Evolutionary conservation across 805 yeast species (phyloP).

Genomic region (Candida insectorum): DNA sequence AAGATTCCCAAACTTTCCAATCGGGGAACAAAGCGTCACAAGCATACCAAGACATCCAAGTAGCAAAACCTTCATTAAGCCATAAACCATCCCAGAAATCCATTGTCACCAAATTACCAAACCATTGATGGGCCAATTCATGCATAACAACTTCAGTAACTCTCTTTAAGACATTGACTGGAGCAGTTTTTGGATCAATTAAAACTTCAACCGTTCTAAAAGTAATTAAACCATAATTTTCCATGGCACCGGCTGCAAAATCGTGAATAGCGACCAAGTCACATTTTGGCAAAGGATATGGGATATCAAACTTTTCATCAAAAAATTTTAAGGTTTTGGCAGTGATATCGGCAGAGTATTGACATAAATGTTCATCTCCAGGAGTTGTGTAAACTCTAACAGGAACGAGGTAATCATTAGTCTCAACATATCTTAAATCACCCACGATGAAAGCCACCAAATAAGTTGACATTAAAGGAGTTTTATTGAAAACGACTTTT

Average conservation of each 20-base stretch:
- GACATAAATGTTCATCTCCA: constrained; percentile 69
- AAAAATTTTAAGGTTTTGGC: constrained; percentile 73
- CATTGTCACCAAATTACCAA: constrained; percentile 87
- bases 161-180: constrained; percentile 60
- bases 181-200: constrained; percentile 68
- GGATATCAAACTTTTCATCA: constrained; percentile 68
- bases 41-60: constrained; percentile 89
- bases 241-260: constrained; percentile 88
- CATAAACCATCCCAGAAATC: constrained; percentile 91
- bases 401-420: constrained; percentile 63
- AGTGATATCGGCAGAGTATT: constrained; percentile 69
- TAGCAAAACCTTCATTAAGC: constrained; percentile 87
- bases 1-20: constrained; percentile 85
- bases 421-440: constrained; percentile 72
- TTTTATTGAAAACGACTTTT: constrained; percentile 62
- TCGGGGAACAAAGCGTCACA: constrained; percentile 74
- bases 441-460: constrained; percentile 82
- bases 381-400: constrained; percentile 80
- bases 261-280: constrained; percentile 83
- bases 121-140: constrained; percentile 91
- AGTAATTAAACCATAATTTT: constrained; percentile 78
- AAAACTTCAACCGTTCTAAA: constrained; percentile 75
- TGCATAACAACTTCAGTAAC: constrained; percentile 86
- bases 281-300: constrained; percentile 76
- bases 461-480: constrained; percentile 83